Evolutionary conservation across 2,329 filamentous ascomycete genomes (phyloP).

Genomic region (Diaporthe sp.): DNA sequence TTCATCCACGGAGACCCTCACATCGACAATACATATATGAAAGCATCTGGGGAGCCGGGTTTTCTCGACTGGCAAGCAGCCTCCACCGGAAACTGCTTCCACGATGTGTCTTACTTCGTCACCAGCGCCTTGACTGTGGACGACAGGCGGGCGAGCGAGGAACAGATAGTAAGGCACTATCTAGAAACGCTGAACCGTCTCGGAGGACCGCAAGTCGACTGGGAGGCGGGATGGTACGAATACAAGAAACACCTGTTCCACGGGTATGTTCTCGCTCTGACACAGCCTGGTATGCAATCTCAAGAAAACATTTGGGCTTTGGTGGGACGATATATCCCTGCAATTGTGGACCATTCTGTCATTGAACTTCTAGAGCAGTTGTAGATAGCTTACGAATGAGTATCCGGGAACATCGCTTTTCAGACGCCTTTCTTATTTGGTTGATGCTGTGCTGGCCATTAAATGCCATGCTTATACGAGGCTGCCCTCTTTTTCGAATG

Average conservation of each 20-base stretch:
- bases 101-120: slow-evolving; percentile 11
- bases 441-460: no score
- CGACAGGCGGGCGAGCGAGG: neutral
- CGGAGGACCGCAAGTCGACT: neutral
- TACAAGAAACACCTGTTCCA: slow-evolving; percentile 11
- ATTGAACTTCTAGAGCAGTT: neutral
- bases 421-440: no score
- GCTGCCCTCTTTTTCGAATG: no score
- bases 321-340: neutral
- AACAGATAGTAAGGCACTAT: neutral
- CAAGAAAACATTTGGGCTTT: neutral
- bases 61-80: slow-evolving; percentile 6
- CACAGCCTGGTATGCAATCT: neutral
- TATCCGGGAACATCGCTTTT: no score
- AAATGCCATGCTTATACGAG: no score
- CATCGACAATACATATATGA: neutral
- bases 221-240: neutral
- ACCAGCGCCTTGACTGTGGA: neutral
- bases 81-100: neutral
- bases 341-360: neutral
- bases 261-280: neutral
- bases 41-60: neutral
- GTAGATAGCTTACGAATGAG: neutral
- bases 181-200: neutral
- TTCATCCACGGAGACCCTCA: neutral